Percentiles rank a stretch among this genome's conserved stretches.
Evolutionary conservation across 495 filamentous ascomycete genomes (phyloP).

Genomic region (Pseudotulostoma volvatum): DNA sequence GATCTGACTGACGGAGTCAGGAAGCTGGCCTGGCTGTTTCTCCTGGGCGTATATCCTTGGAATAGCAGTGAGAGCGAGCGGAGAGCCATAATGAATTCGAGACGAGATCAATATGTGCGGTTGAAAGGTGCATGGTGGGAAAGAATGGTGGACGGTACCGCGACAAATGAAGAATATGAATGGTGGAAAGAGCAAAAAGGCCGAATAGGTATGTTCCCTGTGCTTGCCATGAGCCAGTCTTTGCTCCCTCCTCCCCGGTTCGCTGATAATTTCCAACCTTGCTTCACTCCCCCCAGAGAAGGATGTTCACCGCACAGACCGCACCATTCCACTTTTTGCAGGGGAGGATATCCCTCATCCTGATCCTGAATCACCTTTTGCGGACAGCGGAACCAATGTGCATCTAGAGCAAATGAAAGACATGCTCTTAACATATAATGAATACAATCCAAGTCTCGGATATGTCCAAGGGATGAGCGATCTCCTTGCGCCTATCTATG

Average conservation of each 20-base stretch:
- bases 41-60: slow-evolving; percentile 86
- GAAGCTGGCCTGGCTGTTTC: slow-evolving; percentile 92
- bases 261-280: neutral
- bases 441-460: slow-evolving; percentile 81
- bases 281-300: slow-evolving; percentile 50
- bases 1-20: slow-evolving; percentile 78
- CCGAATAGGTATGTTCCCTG: slow-evolving; percentile 58
- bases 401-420: slow-evolving; percentile 98
- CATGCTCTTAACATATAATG: slow-evolving; percentile 96
- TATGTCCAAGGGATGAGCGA: slow-evolving; percentile 99
- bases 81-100: slow-evolving; percentile 61
- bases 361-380: slow-evolving; percentile 90
- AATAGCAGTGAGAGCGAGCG: slow-evolving; percentile 69
- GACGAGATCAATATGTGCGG: slow-evolving; percentile 84
- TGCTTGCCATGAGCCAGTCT: slow-evolving; percentile 1
- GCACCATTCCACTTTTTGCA: slow-evolving; percentile 78
- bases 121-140: slow-evolving; percentile 97
- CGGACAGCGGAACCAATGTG: slow-evolving; percentile 80
- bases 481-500: slow-evolving; percentile 87
- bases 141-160: slow-evolving; percentile 64
- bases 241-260: slow-evolving; percentile 4
- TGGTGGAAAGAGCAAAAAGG: slow-evolving; percentile 93
- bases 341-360: slow-evolving; percentile 98
- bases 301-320: slow-evolving; percentile 93
- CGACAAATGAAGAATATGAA: slow-evolving; percentile 60